A percentile compares a stretch with the other conserved stretches of the same genome.
These are phyloP conservation scores for Penicillium sp. DNA, from an alignment of 2,329 filamentous ascomycete genomes.

Conservation along the genomic window DNA sequence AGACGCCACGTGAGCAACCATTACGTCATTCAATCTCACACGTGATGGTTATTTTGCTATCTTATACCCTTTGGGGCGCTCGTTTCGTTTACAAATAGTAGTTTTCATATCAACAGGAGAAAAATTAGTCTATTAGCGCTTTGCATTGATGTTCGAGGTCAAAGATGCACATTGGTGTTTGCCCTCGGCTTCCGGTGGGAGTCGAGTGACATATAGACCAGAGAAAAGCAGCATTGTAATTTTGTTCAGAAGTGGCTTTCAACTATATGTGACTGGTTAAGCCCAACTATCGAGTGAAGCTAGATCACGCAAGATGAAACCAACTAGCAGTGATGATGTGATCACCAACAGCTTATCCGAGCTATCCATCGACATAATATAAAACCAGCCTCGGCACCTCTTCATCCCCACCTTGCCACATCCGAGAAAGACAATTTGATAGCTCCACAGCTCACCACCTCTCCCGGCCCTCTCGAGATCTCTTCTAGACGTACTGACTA, in stretches of 20 bases:
- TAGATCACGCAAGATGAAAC: background rate
- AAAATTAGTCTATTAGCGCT: no score
- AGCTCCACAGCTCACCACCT: background rate
- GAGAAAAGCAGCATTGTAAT: no score
- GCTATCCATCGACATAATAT: background rate
- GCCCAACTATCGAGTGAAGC: background rate
- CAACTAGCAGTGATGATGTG: background rate
- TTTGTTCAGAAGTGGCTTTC: no score
- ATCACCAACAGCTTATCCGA: background rate
- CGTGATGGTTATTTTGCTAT: background rate
- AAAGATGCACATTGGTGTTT: no score
- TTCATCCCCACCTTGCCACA: conserved; percentile 13
- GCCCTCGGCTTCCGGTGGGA: no score
- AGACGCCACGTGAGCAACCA: background rate
- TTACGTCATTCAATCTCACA: conserved; percentile 6
- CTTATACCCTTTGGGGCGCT: background rate
- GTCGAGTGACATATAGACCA: no score
- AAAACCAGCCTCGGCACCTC: conserved; percentile 20
- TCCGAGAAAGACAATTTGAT: conserved; percentile 3
- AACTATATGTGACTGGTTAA: no score
- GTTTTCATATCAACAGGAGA: no score
- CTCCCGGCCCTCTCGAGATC: background rate
- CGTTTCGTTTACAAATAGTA: no score
- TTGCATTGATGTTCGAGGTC: no score
- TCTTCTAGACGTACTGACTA: background rate